Base-by-base conservation (phyloP, 2,329 filamentous ascomycete genomes). In the Penicillium sp. region DNA sequence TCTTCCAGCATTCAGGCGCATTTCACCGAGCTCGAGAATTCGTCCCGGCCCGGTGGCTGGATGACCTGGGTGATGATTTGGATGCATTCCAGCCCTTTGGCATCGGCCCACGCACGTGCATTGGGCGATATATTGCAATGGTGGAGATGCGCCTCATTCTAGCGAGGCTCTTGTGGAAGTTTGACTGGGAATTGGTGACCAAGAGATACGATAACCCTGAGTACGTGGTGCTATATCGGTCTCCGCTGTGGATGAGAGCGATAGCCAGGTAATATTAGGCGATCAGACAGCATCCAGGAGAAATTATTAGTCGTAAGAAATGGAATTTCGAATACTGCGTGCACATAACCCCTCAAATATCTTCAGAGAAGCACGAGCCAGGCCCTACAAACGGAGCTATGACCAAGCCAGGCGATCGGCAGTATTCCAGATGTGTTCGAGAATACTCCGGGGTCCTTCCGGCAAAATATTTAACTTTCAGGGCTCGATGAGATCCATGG, bases 341-440 rank as follows among this genome's bases (percentile, higher is more conserved):
- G 8, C 23, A 39, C n/a, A 23, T 43, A 8, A 14, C 39, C 26
- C 42, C 16, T 31, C 42, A 45, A 19, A 23, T n/a, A 21, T 33
- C 42, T 31, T 19, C 37, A 42, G 23, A 7, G 23, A 29, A 39
- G 34, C 46, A 48, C 24, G 23, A 40, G 33, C 51, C 40, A 31
- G 47, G 21, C 33, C 21, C 39, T 54, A 34, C 37, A 54, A 19
- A 29, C 46, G 14, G 53, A 65, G 52, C 54, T 55, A 52, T 61
- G 59, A 54, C 52, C 63, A 28, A 31, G 28, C 33, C 39, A 43
- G 52, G n/a, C 48, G 59, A 58, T 61, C 57, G 44, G 19, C 31
- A 23, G 37, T 23, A 37, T 51, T 54, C 52, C 43, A 54, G 46
- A 55, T 42, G 28, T 19, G n/a, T 58, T 61, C 59, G 44, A 60